Evolutionary conservation across 1,284 basidiomycete species (phyloP).

Genomic region (Cryptococcus deneoformans): DNA sequence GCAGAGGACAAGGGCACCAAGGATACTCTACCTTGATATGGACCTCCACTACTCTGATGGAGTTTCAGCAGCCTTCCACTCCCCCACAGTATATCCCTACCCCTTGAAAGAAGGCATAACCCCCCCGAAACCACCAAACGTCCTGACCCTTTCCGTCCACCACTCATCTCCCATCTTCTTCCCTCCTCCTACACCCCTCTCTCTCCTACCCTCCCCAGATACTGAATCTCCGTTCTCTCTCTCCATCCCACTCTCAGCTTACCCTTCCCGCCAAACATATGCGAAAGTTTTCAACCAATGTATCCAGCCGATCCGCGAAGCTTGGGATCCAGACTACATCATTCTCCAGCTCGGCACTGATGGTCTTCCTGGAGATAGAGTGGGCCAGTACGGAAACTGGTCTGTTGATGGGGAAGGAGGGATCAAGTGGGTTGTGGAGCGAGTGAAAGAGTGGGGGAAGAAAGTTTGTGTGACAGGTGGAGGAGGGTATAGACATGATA

Average conservation of each 20-base stretch:
- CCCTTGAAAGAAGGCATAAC: slow-evolving; percentile 12
- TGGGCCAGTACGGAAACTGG: slow-evolving; percentile 68
- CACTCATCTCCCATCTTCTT: slow-evolving; percentile 79
- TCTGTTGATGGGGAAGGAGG: slow-evolving; percentile 62
- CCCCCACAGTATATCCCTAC: slow-evolving; percentile 22
- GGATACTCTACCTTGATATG: slow-evolving; percentile 85
- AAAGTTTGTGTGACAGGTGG: slow-evolving; percentile 46
- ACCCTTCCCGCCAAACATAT: slow-evolving; percentile 64
- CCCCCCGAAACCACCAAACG: slow-evolving; percentile 51
- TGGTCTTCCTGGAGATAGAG: slow-evolving; percentile 77
- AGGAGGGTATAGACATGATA: slow-evolving; percentile 79
- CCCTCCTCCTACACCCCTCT: slow-evolving; percentile 59
- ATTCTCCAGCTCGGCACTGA: slow-evolving; percentile 85
- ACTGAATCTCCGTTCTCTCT: slow-evolving; percentile 68
- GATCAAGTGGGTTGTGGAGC: slow-evolving; percentile 65
- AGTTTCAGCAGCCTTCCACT: slow-evolving; percentile 71
- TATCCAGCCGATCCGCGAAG: slow-evolving; percentile 61
- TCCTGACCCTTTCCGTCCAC: slow-evolving; percentile 81
- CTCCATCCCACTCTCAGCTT: slow-evolving; percentile 66
- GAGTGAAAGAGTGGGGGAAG: slow-evolving; percentile 65
- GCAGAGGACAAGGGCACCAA: slow-evolving; percentile 49
- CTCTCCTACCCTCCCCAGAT: slow-evolving; percentile 54
- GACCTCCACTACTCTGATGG: slow-evolving; percentile 86
- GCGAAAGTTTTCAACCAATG: slow-evolving; percentile 58
- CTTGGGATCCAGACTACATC: slow-evolving; percentile 72